Evolutionary conservation across 805 yeast species (phyloP).

Genomic region (Candida arabinofermentans): DNA sequence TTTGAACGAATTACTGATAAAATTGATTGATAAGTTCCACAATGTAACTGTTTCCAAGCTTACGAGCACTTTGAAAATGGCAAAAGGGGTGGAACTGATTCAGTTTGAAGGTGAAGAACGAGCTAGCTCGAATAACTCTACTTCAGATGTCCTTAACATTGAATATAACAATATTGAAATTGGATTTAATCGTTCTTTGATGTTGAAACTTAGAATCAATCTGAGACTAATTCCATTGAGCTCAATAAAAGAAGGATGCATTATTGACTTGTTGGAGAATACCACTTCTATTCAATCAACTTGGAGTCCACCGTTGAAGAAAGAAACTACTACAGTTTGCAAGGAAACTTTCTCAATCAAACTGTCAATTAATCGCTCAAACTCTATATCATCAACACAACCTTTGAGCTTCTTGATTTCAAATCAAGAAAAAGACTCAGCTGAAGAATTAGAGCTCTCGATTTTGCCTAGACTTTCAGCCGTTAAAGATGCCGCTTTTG

Average conservation of each 20-base stretch:
- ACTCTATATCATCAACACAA: slow-evolving; percentile 7
- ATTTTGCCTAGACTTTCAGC: slow-evolving; percentile 29
- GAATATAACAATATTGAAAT: slow-evolving; percentile 17
- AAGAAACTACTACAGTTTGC: not conserved
- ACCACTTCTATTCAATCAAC: slow-evolving; percentile 5
- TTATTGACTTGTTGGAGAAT: slow-evolving; percentile 10
- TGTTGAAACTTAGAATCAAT: slow-evolving; percentile 23
- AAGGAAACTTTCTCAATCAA: slow-evolving; percentile 9
- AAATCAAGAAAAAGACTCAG: slow-evolving; percentile 11
- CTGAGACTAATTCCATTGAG: slow-evolving; percentile 11
- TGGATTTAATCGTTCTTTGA: slow-evolving; percentile 20
- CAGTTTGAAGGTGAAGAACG: slow-evolving; percentile 14
- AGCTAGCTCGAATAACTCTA: not conserved
- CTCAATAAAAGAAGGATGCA: slow-evolving; percentile 13
- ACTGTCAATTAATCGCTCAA: slow-evolving; percentile 3
- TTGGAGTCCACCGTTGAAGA: not conserved
- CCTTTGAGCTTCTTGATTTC: slow-evolving; percentile 22
- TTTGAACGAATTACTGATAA: slow-evolving; percentile 6
- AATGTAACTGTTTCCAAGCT: slow-evolving; percentile 16
- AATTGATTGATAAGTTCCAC: slow-evolving; percentile 15
- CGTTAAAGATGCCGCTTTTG: slow-evolving; percentile 31
- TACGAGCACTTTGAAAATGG: slow-evolving; percentile 10
- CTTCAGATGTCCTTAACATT: slow-evolving; percentile 3
- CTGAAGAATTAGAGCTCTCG: slow-evolving; percentile 16
- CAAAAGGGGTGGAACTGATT: slow-evolving; percentile 16